Conservation (phyloP, 169 alveolate species). For the Plasmodium inui region DNA sequence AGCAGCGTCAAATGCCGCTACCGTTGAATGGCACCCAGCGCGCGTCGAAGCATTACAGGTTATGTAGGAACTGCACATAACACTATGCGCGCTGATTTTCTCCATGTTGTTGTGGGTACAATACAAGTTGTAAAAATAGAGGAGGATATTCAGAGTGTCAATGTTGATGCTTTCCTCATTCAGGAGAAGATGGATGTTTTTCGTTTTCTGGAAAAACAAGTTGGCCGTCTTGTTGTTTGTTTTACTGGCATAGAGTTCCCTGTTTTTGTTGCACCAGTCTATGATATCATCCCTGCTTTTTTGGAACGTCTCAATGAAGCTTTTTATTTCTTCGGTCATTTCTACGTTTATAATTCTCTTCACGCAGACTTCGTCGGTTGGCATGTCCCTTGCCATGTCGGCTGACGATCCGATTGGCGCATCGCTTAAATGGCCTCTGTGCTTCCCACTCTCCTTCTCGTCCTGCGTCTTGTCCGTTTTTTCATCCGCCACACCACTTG, state of each 20-base stretch:
- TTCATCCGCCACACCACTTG: background rate
- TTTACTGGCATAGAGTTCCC: slow-evolving; percentile 24
- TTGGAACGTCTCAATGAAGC: slow-evolving; percentile 6
- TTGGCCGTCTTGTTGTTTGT: slow-evolving; percentile 34
- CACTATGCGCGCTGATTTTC: slow-evolving; percentile 26
- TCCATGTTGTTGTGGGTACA: slow-evolving; percentile 37
- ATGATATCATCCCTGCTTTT: slow-evolving; percentile 31
- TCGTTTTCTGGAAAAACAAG: slow-evolving; percentile 21
- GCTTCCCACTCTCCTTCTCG: background rate
- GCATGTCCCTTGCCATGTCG: background rate
- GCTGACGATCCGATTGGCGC: background rate
- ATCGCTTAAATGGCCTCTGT: background rate
- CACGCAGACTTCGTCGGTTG: slow-evolving; percentile 20
- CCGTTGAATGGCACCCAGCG: no score
- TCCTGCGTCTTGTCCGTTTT: background rate
- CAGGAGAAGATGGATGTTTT: background rate
- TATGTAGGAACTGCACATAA: slow-evolving; percentile 41
- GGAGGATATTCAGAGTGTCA: slow-evolving; percentile 20
- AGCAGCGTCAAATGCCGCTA: no score
- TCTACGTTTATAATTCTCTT: slow-evolving; percentile 66
- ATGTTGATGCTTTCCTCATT: slow-evolving; percentile 28
- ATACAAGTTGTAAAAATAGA: slow-evolving; percentile 44
- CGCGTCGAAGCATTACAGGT: slow-evolving; percentile 18
- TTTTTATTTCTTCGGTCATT: slow-evolving; percentile 50
- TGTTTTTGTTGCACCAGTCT: slow-evolving; percentile 39